These are phyloP conservation scores for Naganishia vishniacii DNA, from an alignment of 768 basidiomycete species.

Conservation along the genomic window DNA sequence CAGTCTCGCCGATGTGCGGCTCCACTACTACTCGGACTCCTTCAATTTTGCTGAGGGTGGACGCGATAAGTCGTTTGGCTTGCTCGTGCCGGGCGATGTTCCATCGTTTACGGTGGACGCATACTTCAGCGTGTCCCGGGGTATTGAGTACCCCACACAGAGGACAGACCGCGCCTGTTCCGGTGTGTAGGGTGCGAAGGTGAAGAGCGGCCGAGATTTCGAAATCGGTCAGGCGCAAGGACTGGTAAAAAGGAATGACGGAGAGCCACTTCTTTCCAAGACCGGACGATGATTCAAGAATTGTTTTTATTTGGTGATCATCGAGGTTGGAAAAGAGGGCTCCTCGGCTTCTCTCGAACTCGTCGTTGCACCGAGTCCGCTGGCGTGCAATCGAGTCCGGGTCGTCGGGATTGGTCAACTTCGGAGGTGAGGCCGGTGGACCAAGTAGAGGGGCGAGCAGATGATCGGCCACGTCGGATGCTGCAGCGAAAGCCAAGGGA, in stretches of 20 bases:
- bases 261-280: background rate
- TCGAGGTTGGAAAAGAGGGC: background rate
- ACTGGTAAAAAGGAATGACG: background rate
- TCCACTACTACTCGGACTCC: no score
- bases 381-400: background rate
- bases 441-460: no score
- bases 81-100: constrained; percentile 11
- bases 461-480: no score
- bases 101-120: background rate
- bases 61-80: background rate
- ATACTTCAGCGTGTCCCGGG: no score
- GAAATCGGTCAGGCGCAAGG: background rate
- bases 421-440: no score
- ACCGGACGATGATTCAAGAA: background rate
- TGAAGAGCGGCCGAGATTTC: constrained; percentile 1
- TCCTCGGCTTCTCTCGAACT: background rate
- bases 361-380: background rate
- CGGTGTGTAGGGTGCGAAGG: background rate
- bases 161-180: no score
- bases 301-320: background rate
- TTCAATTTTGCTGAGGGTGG: constrained; percentile 2
- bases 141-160: no score
- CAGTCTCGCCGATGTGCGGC: no score
- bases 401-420: no score
- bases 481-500: no score